Conservation (phyloP, 2,329 filamentous ascomycete species). For the Fusarium azukiicola region DNA sequence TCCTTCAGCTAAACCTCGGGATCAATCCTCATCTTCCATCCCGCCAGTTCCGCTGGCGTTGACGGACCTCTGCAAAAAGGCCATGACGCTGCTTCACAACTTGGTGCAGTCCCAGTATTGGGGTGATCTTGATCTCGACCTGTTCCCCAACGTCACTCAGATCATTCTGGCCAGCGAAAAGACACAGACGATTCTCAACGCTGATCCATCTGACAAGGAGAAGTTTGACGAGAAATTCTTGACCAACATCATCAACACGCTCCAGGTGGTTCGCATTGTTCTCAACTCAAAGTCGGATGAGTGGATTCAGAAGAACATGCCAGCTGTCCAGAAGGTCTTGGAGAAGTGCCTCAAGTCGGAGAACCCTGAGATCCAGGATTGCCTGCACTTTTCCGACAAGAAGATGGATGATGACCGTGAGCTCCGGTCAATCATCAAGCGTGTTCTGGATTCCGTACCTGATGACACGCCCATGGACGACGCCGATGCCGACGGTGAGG, state of each 20-base stretch:
- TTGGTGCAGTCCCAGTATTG: conserved; percentile 93
- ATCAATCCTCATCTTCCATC: conserved; percentile 68
- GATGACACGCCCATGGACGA: conserved; percentile 86
- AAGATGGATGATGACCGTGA: conserved; percentile 85
- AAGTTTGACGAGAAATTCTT: conserved; percentile 91
- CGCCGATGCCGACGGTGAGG: conserved; percentile 91
- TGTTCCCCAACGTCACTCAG: conserved; percentile 95
- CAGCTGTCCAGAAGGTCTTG: conserved; percentile 90
- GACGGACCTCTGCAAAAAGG: conserved; percentile 92
- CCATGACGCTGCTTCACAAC: conserved; percentile 90
- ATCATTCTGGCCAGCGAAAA: conserved; percentile 92
- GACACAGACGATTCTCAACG: conserved; percentile 79
- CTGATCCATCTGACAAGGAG: conserved; percentile 82
- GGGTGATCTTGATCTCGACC: conserved; percentile 94
- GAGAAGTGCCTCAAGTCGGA: conserved; percentile 95
- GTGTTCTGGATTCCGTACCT: conserved; percentile 94
- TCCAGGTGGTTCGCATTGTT: conserved; percentile 95
- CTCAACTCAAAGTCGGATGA: conserved; percentile 93
- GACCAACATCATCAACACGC: conserved; percentile 94
- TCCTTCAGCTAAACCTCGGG: conserved; percentile 84
- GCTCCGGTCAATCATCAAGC: conserved; percentile 87
- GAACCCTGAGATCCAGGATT: conserved; percentile 96
- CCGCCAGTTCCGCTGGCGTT: conserved; percentile 74
- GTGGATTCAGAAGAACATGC: conserved; percentile 91
- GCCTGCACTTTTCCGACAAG: conserved; percentile 87